Evolutionary conservation across 345 rosid genomes (phyloP), one percentile per base, ranked within the genome.

Genomic region (Eutrema japonicum): DNA sequence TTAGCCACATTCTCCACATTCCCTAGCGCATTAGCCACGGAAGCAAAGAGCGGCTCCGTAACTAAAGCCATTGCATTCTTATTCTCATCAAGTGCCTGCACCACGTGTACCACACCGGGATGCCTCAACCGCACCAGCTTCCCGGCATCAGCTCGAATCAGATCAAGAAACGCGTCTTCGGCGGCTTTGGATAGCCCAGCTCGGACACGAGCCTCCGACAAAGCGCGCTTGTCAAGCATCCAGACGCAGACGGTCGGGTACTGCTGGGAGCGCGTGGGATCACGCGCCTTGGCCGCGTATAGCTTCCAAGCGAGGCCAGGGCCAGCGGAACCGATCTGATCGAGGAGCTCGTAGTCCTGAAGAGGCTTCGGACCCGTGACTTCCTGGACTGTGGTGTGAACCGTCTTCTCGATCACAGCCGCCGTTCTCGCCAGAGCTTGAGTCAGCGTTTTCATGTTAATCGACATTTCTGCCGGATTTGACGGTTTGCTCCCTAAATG

Each of bases 261-360:
- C 85, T 90, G 97, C 74, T 90, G 96, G 2, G 88, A 72, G 26
- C 90, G 90, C 32, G 92, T 63, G 8, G 85, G 45, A 11, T 91
- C 98, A 66, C 96, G 96, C 67, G 85, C 88, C 32, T 83, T 87
- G 22, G 91, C 99, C 0, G 91, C 80, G 83, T 84, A 90, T 26
- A 95, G 80, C 83, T 85, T 95, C 99, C 99, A 95, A 14, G 89
- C 91, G 16, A 92, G 87, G 5, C 88, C 99, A n/a, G 99, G 99
- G 0, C 99, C 98, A 3, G 99, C 96, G 16, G 99, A 92, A 66
- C 98, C 99, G 91, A 95, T 92, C 90, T 92, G 98, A 68, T 90
- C 86, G 68, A 92, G 83, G 41, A 95, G 94, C 59, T 95, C 96
- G 70, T 88, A 92, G 82, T 95, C 99, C 77, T 92, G 99, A 22